Evolutionary conservation across 2,329 filamentous ascomycete species (phyloP), one percentile per base, ranked within the genome.

Genomic region (Bipolaris zeicola): DNA sequence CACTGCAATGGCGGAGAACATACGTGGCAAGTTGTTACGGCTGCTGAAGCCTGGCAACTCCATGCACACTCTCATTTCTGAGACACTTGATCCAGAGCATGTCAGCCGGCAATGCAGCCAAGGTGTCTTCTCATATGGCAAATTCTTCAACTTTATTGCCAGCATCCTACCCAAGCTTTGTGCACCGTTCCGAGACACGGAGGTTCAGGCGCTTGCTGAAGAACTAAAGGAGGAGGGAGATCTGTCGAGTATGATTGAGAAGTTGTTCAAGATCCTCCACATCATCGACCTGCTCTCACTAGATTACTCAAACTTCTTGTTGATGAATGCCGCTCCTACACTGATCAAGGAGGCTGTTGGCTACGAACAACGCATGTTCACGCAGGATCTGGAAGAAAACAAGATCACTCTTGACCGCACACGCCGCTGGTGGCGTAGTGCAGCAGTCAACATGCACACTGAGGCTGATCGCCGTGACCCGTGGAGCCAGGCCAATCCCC

Each of bases 281-380:
- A 89, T 91, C 64, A 89, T 93, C 53, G 89, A 95, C 67, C 79
- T 89, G 34, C 88, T 94, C 78, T 85, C 90, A 22, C 86, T 91
- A 56, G 91, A 95, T 67, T 92, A 93, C 68, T 88, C 90, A 57
- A 95, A 95, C 71, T 94, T 91, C 69, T 82, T 93, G 66, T 79
- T 95, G 47, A 86, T 87, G 73, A 84, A 89, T 26, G 87, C 87
- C 0, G 89, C 89, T 1, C 89, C 89, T 0, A 85, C 85, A 5
- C 82, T 95, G 50, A 85, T 92, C 51, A 85, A 88, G 61, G 87
- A 90, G 61, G 87, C 89, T 1, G 79, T 87, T 1, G 82, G 86
- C 14, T 94, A 94, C 71, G 91, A 95, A 69, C 83, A 86, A n/a
- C 87, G 87, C 62, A 81, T 83, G 37, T 95, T 95, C 65, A 80